Percentiles rank a stretch among this genome's conserved stretches.
These are phyloP conservation scores for Colletotrichum sojae DNA, from an alignment of 2,329 filamentous ascomycete species.

Conservation along the genomic window DNA sequence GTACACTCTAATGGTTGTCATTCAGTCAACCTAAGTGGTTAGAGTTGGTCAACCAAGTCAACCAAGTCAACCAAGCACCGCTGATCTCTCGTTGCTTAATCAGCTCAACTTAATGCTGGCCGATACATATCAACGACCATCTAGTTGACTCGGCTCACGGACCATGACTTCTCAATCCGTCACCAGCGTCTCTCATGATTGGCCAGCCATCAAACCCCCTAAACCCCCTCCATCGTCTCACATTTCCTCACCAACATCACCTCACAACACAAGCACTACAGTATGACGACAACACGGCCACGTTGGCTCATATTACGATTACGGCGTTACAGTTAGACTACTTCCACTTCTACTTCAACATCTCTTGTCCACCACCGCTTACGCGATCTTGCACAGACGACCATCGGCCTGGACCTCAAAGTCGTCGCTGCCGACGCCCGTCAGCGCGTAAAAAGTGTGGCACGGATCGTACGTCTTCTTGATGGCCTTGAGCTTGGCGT, in stretches of 20 bases:
- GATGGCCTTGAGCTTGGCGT: constrained; percentile 55
- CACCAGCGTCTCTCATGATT: neutral
- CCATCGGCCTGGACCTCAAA: constrained; percentile 55
- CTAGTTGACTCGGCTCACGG: neutral
- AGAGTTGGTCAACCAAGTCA: neutral
- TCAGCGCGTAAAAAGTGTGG: constrained; percentile 62
- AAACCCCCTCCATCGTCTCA: neutral
- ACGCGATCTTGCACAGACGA: constrained; percentile 39
- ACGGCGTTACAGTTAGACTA: neutral
- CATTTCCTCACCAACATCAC: neutral
- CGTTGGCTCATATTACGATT: neutral
- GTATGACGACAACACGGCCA: no score
- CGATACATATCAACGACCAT: neutral
- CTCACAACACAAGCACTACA: no score
- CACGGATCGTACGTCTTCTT: constrained; percentile 65
- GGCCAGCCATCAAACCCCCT: neutral
- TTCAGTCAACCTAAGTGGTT: neutral
- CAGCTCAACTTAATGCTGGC: neutral
- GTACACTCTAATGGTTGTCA: no score
- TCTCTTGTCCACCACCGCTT: neutral
- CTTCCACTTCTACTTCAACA: neutral
- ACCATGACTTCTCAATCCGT: neutral
- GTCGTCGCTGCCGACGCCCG: constrained; percentile 65
- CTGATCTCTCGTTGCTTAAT: neutral
- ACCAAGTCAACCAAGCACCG: neutral